Evolutionary conservation across 352 stramenopile species (phyloP).

Genomic region (Pythium grandisporangium): DNA sequence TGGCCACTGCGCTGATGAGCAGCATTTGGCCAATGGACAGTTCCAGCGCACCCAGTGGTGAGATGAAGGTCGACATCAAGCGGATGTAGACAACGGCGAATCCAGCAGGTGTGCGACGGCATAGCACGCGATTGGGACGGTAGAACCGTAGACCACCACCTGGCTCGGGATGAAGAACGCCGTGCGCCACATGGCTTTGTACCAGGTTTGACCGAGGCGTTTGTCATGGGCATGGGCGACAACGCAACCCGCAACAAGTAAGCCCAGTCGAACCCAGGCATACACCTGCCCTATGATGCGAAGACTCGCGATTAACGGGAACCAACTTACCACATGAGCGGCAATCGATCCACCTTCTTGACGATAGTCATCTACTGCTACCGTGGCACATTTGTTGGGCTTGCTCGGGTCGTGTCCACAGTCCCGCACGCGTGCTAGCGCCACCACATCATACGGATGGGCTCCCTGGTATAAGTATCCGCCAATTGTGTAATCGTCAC

Average conservation of each 20-base stretch:
- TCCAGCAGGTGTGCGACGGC: constrained; percentile 19
- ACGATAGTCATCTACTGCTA: constrained; percentile 12
- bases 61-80: constrained; percentile 7
- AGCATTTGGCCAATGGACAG: constrained; percentile 5
- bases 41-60: constrained; percentile 6
- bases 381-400: too few relatives aligned
- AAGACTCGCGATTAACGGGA: background rate
- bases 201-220: too few relatives aligned
- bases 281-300: constrained; percentile 7
- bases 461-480: constrained; percentile 1
- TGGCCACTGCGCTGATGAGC: constrained; percentile 13
- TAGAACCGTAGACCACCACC: constrained; percentile 20
- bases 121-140: constrained; percentile 23
- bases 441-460: constrained; percentile 4
- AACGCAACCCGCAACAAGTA: constrained; percentile 2
- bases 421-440: constrained; percentile 1
- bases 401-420: background rate
- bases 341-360: constrained; percentile 2
- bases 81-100: constrained; percentile 13
- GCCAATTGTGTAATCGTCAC: background rate
- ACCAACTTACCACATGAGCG: constrained; percentile 4
- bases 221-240: background rate
- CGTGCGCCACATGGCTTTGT: constrained; percentile 1
- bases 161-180: constrained; percentile 21
- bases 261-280: constrained; percentile 1